Base-by-base conservation (phyloP, 805 yeast genomes). In the Saccharomycopsis microspora region DNA sequence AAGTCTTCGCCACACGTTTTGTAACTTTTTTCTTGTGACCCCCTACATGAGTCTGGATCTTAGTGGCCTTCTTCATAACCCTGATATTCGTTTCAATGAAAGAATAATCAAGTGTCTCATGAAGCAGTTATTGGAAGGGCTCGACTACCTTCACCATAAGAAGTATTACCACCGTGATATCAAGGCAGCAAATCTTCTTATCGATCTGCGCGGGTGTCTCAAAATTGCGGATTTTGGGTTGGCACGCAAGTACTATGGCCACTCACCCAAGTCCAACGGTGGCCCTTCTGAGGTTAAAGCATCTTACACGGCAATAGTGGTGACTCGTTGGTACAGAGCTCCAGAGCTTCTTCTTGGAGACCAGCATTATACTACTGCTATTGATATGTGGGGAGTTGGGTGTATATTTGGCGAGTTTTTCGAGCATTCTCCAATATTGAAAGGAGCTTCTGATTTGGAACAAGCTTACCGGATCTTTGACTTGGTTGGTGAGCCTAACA, bases 371-470 rank as follows among this genome's bases (percentile, higher is more conserved):
- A 89, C 97, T 2, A 86, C 97, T 0, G 95, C 97, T 0, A 90
- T 90, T 8, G 99, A 93, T 64, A 74, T 94, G 66, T 93, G 99
- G 99, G 97, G 98, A 0, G 77, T 87, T 29, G 97, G 97, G 1
- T 93, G 98, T 65, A 93, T 93, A 0, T 81, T 93, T 60, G 98
- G 87, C 0, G 99, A 93, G 64, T 71, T 89, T 58, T 90, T 85
- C 65, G 79, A 78, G 38, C 75, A 76, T 51, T 78, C 74, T 55
- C 98, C 98, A 1, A 84, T 93, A 8, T 63, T 94, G 42, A 88
- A 80, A 41, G 99, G 98, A 0, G 69, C 74, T 42, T 75, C 93
- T 1, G 99, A 93, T 61, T 62, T 82, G 10, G 95, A 90, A 60
- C 99, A 93, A 66, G 85, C 93, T 0, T 80, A 80, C 56, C 68